phyloP scores from a whole-genome alignment of 805 yeast genomes.

The Kazachstania psychrophila region DNA sequence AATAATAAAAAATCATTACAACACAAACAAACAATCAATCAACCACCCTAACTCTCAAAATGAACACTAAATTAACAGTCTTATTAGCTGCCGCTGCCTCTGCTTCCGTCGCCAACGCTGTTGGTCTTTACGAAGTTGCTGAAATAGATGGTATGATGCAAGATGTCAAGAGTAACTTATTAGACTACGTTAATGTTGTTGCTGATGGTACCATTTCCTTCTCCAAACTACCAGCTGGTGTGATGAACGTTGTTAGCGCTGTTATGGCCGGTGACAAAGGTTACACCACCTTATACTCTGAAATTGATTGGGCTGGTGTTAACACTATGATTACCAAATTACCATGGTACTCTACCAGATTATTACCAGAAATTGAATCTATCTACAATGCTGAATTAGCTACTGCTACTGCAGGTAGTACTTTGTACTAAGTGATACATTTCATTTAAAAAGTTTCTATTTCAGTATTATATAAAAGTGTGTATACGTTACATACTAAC shows the following conservation, averaged over 20 bases:
- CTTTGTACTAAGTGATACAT: too few relatives aligned
- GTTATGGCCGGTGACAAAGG: slow-evolving; percentile 27
- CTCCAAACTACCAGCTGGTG: slow-evolving; percentile 10
- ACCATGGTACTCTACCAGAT: slow-evolving; percentile 28
- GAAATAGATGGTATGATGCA: slow-evolving; percentile 12
- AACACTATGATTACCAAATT: slow-evolving; percentile 24
- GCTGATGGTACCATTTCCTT: slow-evolving; percentile 6
- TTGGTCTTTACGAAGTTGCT: slow-evolving; percentile 7
- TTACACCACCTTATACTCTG: slow-evolving; percentile 25
- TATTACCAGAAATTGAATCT: slow-evolving; percentile 10
- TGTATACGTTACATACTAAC: too few relatives aligned
- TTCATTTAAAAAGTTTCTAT: too few relatives aligned
- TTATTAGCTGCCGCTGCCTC: slow-evolving; percentile 9
- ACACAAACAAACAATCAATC: neutral
- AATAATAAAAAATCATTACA: too few relatives aligned
- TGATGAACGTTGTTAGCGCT: slow-evolving; percentile 10
- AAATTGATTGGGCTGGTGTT: slow-evolving; percentile 22
- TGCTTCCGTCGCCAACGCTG: slow-evolving; percentile 7
- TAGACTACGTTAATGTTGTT: slow-evolving; percentile 6
- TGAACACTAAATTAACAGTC: slow-evolving; percentile 4
- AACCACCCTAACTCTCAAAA: too few relatives aligned
- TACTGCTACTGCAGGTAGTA: too few relatives aligned
- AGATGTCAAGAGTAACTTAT: slow-evolving; percentile 10
- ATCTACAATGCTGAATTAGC: slow-evolving; percentile 1
- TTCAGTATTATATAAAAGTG: too few relatives aligned